These are phyloP conservation scores for Zanthoxylum bungeanum DNA, from an alignment of 345 rosid genomes.

Conservation along the genomic window DNA sequence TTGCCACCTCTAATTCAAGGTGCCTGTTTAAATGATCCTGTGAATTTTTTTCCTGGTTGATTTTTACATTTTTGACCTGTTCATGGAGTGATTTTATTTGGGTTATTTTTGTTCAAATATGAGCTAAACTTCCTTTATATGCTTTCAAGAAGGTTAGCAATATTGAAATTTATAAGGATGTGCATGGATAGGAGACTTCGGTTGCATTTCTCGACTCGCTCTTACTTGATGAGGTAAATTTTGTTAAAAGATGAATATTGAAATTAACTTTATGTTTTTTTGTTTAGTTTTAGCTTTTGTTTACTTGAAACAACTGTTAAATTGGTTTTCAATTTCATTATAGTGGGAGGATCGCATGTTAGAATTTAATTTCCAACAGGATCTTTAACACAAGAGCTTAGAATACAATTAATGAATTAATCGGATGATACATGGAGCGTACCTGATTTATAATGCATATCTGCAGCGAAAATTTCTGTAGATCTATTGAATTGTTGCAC, in stretches of 20 bases:
- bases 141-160: conserved; percentile 52
- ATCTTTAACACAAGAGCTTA: no score
- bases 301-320: not conserved
- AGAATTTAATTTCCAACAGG: no score
- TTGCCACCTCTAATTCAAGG: no score
- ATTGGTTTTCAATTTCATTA: conserved; percentile 16
- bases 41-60: not conserved
- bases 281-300: no score
- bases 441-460: no score
- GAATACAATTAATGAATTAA: no score
- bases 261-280: not conserved
- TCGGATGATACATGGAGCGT: no score
- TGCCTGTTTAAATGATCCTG: conserved; percentile 15
- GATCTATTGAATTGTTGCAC: no score
- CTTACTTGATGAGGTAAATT: conserved; percentile 73
- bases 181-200: conserved; percentile 33
- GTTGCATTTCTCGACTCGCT: conserved; percentile 69
- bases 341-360: conserved; percentile 95
- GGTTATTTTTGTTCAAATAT: conserved; percentile 36
- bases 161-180: conserved; percentile 19
- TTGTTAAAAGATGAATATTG: conserved; percentile 4
- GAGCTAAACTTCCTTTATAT: conserved; percentile 70
- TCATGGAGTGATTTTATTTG: not conserved
- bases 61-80: conserved; percentile 1
- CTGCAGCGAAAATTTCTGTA: no score